Evolutionary conservation across 495 filamentous ascomycete species (phyloP).

Genomic region (Penicillium waksmanii): DNA sequence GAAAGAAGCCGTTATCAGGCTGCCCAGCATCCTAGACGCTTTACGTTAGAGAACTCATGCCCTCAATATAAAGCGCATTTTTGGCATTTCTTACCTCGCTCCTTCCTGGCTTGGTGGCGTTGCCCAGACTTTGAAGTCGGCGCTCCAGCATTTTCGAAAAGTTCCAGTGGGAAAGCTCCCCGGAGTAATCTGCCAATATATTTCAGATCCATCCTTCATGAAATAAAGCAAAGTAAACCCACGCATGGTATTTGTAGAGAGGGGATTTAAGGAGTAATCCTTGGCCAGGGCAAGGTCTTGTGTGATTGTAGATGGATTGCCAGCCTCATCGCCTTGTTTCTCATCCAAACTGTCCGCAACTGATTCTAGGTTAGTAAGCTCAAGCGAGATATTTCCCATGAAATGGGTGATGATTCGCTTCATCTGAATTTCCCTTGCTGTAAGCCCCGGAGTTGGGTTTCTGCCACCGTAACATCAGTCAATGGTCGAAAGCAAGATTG

Average conservation of each 20-base stretch:
- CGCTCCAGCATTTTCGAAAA: slow-evolving; percentile 50
- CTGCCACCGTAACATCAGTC: background rate
- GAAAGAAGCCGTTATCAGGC: slow-evolving; percentile 48
- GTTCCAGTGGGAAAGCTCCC: slow-evolving; percentile 53
- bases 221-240: background rate
- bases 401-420: slow-evolving; percentile 22
- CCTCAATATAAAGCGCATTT: background rate
- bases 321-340: background rate
- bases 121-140: slow-evolving; percentile 36
- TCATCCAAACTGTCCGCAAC: slow-evolving; percentile 11
- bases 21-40: background rate
- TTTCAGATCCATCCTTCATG: background rate
- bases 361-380: slow-evolving; percentile 7
- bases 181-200: slow-evolving; percentile 42
- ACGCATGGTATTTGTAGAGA: slow-evolving; percentile 26
- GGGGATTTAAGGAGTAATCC: slow-evolving; percentile 23
- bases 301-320: background rate
- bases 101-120: background rate
- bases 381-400: slow-evolving; percentile 23
- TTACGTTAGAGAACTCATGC: background rate
- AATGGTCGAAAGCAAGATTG: background rate
- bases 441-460: background rate
- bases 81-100: slow-evolving; percentile 26
- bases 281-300: slow-evolving; percentile 2
- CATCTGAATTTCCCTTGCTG: slow-evolving; percentile 11